A percentile compares a stretch with the other conserved stretches of the same genome.
Evolutionary conservation across 2,329 filamentous ascomycete species (phyloP).

Genomic region (Aureobasidium namibiae): DNA sequence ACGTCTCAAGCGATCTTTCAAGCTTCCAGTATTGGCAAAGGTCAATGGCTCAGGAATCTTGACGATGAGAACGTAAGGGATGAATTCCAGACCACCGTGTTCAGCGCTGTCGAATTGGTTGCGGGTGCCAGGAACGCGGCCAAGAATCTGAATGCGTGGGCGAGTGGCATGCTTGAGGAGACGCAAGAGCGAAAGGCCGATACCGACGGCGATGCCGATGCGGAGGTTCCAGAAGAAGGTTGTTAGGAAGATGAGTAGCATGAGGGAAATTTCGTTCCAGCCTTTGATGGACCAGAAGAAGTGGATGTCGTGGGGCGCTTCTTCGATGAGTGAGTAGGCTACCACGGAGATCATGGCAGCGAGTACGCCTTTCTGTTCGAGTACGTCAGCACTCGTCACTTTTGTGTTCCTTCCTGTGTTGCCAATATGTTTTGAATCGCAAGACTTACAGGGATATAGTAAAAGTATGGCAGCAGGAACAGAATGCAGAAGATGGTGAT

Average conservation of each 20-base stretch:
- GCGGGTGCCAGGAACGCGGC: constrained; percentile 70
- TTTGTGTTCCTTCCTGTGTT: too few species aligned
- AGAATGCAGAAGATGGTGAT: constrained; percentile 75
- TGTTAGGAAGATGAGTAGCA: constrained; percentile 80
- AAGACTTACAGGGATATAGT: constrained; percentile 77
- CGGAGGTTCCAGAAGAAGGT: constrained; percentile 95
- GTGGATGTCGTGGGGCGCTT: constrained; percentile 81
- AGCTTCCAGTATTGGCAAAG: constrained; percentile 81
- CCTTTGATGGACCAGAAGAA: constrained; percentile 85
- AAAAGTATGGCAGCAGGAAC: constrained; percentile 83
- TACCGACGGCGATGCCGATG: constrained; percentile 85
- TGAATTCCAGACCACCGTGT: constrained; percentile 64
- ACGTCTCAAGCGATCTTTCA: constrained; percentile 73
- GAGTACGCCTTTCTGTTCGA: constrained; percentile 73
- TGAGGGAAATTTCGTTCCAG: constrained; percentile 77
- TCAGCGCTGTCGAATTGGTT: constrained; percentile 81
- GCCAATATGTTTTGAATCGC: background rate
- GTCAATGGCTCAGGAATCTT: constrained; percentile 96
- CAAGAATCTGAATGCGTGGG: constrained; percentile 91
- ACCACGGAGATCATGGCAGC: constrained; percentile 93
- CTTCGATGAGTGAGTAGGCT: constrained; percentile 88
- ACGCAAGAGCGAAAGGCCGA: constrained; percentile 80
- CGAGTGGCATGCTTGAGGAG: constrained; percentile 87
- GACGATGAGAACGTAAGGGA: constrained; percentile 88
- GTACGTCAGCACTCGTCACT: background rate